A percentile compares a stretch with the other conserved stretches of the same genome.
Evolutionary conservation across 2,329 filamentous ascomycete genomes (phyloP).

Genomic region (Neopestalotiopsis sp.): DNA sequence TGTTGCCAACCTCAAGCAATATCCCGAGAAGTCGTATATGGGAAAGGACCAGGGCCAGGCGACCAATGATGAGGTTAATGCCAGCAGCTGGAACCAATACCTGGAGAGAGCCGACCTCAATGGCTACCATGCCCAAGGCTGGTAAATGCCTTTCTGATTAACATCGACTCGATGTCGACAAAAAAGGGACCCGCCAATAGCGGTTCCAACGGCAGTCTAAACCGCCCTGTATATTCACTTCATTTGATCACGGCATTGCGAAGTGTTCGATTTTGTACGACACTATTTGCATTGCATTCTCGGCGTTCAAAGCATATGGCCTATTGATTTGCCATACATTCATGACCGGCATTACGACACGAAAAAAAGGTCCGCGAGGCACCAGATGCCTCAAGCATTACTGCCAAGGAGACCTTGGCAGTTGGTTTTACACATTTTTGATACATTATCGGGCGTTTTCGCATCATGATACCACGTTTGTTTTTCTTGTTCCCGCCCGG

Average conservation of each 20-base stretch:
- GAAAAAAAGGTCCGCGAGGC: slow-evolving; percentile 9
- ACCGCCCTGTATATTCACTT: slow-evolving; percentile 35
- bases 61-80: slow-evolving; percentile 62
- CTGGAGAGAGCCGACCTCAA: slow-evolving; percentile 78
- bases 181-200: slow-evolving; percentile 1
- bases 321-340: slow-evolving; percentile 29
- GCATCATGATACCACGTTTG: slow-evolving; percentile 41
- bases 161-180: slow-evolving; percentile 1
- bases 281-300: slow-evolving; percentile 37
- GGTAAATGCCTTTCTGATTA: slow-evolving; percentile 56
- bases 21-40: slow-evolving; percentile 69
- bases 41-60: slow-evolving; percentile 44
- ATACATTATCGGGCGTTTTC: slow-evolving; percentile 35
- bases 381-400: slow-evolving; percentile 13
- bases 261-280: slow-evolving; percentile 34
- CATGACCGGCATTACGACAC: slow-evolving; percentile 26
- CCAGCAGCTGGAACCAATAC: slow-evolving; percentile 83
- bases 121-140: slow-evolving; percentile 85
- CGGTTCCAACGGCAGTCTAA: slow-evolving; percentile 25
- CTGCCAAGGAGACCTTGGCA: slow-evolving; percentile 23
- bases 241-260: slow-evolving; percentile 37
- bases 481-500: slow-evolving; percentile 23
- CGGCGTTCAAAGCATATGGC: slow-evolving; percentile 36
- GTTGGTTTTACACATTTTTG: slow-evolving; percentile 21
- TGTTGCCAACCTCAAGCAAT: slow-evolving; percentile 85